A percentile compares a stretch with the other conserved stretches of the same genome.
Conservation (phyloP, 1,139 yeast species). For the Candida glucosophila region DNA sequence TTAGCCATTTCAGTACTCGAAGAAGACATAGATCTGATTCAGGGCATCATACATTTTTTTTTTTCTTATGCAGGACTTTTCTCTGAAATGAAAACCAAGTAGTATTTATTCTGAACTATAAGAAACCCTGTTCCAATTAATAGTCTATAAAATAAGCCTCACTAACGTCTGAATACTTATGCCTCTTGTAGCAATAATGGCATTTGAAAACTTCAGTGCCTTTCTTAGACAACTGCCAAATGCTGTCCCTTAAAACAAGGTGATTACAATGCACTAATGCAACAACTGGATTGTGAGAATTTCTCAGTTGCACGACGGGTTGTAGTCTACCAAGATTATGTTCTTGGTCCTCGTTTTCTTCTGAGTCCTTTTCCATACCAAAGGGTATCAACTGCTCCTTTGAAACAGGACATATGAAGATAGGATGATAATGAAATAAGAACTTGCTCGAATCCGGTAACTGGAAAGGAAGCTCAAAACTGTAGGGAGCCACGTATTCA, state of each 20-base stretch:
- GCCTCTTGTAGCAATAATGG: slow-evolving; percentile 42
- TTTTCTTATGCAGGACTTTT: no score
- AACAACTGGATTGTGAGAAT: slow-evolving; percentile 31
- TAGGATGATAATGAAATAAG: slow-evolving; percentile 60
- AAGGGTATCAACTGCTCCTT: slow-evolving; percentile 60
- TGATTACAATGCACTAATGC: slow-evolving; percentile 37
- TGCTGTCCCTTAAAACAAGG: slow-evolving; percentile 36
- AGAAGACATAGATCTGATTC: no score
- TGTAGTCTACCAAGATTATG: no score
- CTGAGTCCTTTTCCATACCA: slow-evolving; percentile 1
- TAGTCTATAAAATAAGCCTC: slow-evolving; percentile 39
- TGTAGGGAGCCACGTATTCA: slow-evolving; percentile 16
- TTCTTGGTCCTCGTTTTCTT: slow-evolving; percentile 5
- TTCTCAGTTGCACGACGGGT: background rate
- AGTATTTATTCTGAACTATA: no score
- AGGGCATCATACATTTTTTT: no score
- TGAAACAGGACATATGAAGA: slow-evolving; percentile 85
- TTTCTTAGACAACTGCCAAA: slow-evolving; percentile 36
- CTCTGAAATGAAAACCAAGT: no score
- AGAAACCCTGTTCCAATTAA: no score
- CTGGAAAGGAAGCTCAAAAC: slow-evolving; percentile 35
- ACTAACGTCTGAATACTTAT: slow-evolving; percentile 31
- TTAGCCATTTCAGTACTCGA: slow-evolving; percentile 5
- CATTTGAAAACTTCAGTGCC: slow-evolving; percentile 39
- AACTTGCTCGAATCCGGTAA: slow-evolving; percentile 33